Percentiles rank a stretch among this genome's conserved stretches.
Evolutionary conservation across 2,329 filamentous ascomycete genomes (phyloP).

Genomic region (Xylariaceae sp.): DNA sequence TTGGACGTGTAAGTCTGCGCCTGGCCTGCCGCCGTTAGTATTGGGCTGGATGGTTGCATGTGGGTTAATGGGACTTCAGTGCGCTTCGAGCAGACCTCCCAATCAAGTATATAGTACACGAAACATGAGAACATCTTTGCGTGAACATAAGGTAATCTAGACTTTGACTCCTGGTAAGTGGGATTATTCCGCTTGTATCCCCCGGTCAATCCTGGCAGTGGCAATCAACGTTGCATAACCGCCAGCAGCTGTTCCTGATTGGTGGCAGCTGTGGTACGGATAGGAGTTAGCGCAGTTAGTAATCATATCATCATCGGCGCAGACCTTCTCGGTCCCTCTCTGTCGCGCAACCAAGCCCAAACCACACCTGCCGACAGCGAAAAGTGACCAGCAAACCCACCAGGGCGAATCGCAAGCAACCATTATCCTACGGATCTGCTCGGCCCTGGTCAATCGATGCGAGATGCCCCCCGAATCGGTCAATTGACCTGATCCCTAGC

Average conservation of each 20-base stretch:
- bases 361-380: neutral
- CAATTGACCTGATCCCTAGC: conserved; percentile 2
- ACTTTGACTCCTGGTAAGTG: too few species aligned
- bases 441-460: conserved; percentile 14
- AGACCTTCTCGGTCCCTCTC: neutral
- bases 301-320: neutral
- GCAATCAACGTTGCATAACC: neutral
- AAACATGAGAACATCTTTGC: too few species aligned
- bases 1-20: neutral
- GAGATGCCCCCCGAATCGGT: conserved; percentile 8
- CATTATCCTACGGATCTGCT: neutral
- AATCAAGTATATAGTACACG: too few species aligned
- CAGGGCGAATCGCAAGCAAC: neutral
- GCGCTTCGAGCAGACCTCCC: too few species aligned
- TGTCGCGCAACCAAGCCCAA: neutral
- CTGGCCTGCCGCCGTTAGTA: too few species aligned
- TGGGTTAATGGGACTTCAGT: too few species aligned
- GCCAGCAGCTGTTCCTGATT: neutral
- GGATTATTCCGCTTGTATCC: neutral
- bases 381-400: neutral
- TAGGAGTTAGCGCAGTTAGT: neutral
- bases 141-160: too few species aligned
- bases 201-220: neutral
- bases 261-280: neutral
- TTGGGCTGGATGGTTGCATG: too few species aligned